These are phyloP conservation scores for Metschnikowia drakensbergensis DNA, from an alignment of 805 yeast genomes.

Conservation along the genomic window DNA sequence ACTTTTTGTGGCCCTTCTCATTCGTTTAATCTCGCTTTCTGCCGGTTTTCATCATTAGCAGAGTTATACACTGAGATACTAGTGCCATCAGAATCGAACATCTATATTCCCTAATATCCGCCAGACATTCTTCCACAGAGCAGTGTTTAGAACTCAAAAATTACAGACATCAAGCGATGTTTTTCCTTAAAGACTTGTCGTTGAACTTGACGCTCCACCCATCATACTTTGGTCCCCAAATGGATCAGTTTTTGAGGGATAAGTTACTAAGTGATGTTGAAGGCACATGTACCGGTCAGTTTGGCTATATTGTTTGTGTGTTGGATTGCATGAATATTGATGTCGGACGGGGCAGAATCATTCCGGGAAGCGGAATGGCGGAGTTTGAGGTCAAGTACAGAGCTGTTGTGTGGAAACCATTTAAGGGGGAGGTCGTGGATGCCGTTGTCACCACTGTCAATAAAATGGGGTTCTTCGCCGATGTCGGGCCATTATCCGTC, in stretches of 20 bases:
- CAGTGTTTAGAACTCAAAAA: not conserved
- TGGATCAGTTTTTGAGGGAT: slow-evolving; percentile 89
- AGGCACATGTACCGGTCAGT: slow-evolving; percentile 98
- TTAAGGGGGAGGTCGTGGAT: slow-evolving; percentile 98
- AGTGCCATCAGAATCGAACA: not conserved
- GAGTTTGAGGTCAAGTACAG: slow-evolving; percentile 94
- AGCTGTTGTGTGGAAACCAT: slow-evolving; percentile 97
- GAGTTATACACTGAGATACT: not conserved
- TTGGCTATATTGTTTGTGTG: slow-evolving; percentile 95
- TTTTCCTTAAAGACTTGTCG: slow-evolving; percentile 75
- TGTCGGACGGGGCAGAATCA: slow-evolving; percentile 88
- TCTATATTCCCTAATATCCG: not conserved
- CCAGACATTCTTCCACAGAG: not conserved
- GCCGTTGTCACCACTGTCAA: slow-evolving; percentile 92
- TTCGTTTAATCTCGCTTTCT: not conserved
- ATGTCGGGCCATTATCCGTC: slow-evolving; percentile 94
- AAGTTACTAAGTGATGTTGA: slow-evolving; percentile 93
- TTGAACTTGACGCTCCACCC: slow-evolving; percentile 93
- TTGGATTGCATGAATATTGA: slow-evolving; percentile 92
- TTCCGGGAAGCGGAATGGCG: slow-evolving; percentile 91
- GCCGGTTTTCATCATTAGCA: not conserved
- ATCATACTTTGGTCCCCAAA: slow-evolving; percentile 94
- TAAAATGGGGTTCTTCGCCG: slow-evolving; percentile 95
- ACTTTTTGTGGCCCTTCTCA: not conserved
- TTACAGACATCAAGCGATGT: slow-evolving; percentile 24